Evolutionary conservation across 805 yeast species (phyloP).

Genomic region (Cyberlindnera americana): DNA sequence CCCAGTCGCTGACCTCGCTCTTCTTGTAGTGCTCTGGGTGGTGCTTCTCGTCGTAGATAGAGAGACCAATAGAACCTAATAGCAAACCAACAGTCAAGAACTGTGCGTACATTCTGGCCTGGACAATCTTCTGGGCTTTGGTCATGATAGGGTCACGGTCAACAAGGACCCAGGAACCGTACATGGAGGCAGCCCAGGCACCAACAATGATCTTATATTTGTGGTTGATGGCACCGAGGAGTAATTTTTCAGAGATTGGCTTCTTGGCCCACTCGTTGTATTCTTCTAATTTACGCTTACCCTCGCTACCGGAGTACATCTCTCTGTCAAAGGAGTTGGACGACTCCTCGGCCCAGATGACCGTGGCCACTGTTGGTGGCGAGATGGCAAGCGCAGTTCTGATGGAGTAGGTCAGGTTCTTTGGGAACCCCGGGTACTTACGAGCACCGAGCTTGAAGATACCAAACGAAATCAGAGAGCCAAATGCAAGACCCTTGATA

Average conservation of each 20-base stretch:
- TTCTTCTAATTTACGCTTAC: conserved; percentile 42
- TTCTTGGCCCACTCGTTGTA: conserved; percentile 49
- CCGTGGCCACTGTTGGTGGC: conserved; percentile 61
- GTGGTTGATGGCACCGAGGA: conserved; percentile 47
- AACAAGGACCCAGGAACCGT: conserved; percentile 72
- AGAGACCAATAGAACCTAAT: conserved; percentile 63
- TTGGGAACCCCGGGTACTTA: conserved; percentile 41
- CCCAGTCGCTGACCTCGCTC: conserved; percentile 42
- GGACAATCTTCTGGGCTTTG: conserved; percentile 74
- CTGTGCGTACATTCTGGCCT: conserved; percentile 90
- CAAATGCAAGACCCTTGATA: conserved; percentile 53
- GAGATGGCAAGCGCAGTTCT: conserved; percentile 63
- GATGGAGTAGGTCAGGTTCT: conserved; percentile 48
- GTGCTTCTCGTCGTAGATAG: conserved; percentile 60
- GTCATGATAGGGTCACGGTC: conserved; percentile 74
- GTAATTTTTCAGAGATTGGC: conserved; percentile 44
- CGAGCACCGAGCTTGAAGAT: conserved; percentile 49
- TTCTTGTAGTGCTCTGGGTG: conserved; percentile 36
- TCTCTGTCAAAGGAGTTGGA: conserved; percentile 63
- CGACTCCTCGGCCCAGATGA: conserved; percentile 68
- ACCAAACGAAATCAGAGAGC: conserved; percentile 53
- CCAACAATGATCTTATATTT: conserved; percentile 67
- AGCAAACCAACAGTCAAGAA: conserved; percentile 70
- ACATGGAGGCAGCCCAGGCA: conserved; percentile 78
- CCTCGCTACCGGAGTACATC: conserved; percentile 48